A percentile compares a stretch with the other conserved stretches of the same genome.
Evolutionary conservation across 371 early-diverging fungal genomes (phyloP).

Genomic region (Actinomortierella ambigua): DNA sequence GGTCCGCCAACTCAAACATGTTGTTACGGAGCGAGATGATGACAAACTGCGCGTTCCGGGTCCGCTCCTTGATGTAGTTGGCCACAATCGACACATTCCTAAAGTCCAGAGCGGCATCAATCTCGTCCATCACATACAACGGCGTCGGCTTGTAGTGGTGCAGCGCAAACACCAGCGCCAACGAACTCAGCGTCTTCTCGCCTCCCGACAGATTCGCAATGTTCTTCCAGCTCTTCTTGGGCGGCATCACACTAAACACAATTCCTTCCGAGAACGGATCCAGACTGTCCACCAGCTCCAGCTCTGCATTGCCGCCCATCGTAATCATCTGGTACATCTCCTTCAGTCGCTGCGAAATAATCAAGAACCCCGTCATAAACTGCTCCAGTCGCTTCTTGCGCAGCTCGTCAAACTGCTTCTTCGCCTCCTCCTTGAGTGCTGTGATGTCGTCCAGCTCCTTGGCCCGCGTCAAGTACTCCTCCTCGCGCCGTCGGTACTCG

Average conservation of each 20-base stretch:
- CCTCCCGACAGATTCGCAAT: conserved; percentile 99
- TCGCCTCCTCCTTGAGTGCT: conserved; percentile 71
- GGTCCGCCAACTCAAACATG: conserved; percentile 99
- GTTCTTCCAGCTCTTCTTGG: conserved; percentile 99
- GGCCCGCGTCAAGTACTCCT: conserved; percentile 73
- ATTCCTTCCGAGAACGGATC: conserved; percentile 99
- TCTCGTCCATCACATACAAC: conserved; percentile 99
- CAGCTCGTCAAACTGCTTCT: conserved; percentile 76
- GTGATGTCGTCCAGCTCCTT: conserved; percentile 82
- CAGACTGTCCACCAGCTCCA: conserved; percentile 99
- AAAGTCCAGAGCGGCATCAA: conserved; percentile 99
- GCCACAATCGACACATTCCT: conserved; percentile 99
- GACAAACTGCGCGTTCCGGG: conserved; percentile 99
- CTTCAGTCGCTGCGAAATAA: conserved; percentile 95
- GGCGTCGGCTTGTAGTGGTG: conserved; percentile 99
- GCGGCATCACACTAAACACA: conserved; percentile 99
- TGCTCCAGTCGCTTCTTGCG: conserved; percentile 85
- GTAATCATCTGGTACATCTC: conserved; percentile 99
- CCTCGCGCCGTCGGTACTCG: conserved; percentile 84
- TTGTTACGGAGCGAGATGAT: conserved; percentile 99
- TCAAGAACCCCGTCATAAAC: conserved; percentile 97
- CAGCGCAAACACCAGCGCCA: conserved; percentile 99
- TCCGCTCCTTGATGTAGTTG: conserved; percentile 98
- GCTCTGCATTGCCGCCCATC: conserved; percentile 99
- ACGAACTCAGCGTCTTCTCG: conserved; percentile 99